Evolutionary conservation across 2,329 filamentous ascomycete genomes (phyloP), one percentile per base, ranked within the genome.

Genomic region (Aspergillus ruber): DNA sequence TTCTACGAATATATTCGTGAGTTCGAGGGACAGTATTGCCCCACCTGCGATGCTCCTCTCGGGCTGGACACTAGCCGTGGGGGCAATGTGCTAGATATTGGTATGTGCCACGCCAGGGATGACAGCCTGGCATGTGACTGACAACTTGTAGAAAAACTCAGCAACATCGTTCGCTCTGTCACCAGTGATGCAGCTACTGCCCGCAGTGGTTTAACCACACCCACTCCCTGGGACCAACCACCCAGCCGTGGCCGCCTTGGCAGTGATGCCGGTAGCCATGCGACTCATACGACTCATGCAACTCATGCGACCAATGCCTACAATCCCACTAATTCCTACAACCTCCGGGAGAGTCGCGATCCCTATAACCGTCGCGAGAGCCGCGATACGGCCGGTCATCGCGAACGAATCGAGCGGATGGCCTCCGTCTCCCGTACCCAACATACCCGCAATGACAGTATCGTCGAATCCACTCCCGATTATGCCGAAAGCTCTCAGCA

Each of bases 1-100:
- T 97, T 98, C 66, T 97, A 97, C 72, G 93, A 98, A 70, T 96
- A 94, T 65, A 95, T 98, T 60, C 87, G 88, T 62, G 91, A 96
- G 63, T 87, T 91, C 50, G 90, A 97, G 57, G 88, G 88, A 45
- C 90, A 97, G 62, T 90, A 89, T 62, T 98, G 93, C 70, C 93
- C 93, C 23, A 86, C 88, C 55, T 98, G 93, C 70, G 86, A 95
- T 74, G 87, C 90, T 54, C 90, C 93, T 17, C 74, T 98, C 45
- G 89, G 90, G 52, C 75, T 98, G 39, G 93, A 98, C 70, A 93
- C 90, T 6, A 95, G 88, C 66, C 82, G 93, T 54, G 90, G 90
- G 50, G 90, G 90, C 55, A 96, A 95, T 74, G 85, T 96, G 46
- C 75, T 95, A 57, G 88, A 95, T 71, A 85, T 95, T 59, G 90